Conservation (phyloP, 805 yeast species). For the Dipodascopsis uninucleata region DNA sequence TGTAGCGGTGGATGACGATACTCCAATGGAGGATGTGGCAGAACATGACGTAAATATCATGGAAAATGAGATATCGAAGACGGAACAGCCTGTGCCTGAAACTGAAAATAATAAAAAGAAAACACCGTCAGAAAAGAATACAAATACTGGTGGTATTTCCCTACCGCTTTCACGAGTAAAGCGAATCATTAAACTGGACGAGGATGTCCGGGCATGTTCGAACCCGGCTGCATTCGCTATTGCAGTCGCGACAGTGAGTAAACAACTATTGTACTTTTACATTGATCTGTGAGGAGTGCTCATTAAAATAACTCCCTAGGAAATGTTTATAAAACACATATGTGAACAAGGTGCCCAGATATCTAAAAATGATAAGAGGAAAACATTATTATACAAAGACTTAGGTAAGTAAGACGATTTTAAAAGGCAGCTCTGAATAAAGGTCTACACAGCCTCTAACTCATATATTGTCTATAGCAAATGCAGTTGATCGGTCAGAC, state of each 20-base stretch:
- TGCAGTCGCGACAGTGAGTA: conserved; percentile 30
- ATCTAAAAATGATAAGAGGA: conserved; percentile 26
- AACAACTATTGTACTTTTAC: neutral
- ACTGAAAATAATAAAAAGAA: conserved; percentile 1
- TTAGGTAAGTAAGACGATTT: conserved; percentile 12
- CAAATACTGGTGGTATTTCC: conserved; percentile 12
- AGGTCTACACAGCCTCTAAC: too few species aligned
- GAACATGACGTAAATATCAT: too few species aligned
- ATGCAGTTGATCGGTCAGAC: conserved; percentile 27
- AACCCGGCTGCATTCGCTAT: conserved; percentile 29
- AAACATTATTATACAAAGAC: conserved; percentile 30
- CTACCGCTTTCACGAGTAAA: conserved; percentile 31
- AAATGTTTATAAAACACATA: conserved; percentile 28
- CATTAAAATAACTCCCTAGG: conserved; percentile 7
- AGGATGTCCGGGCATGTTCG: conserved; percentile 29
- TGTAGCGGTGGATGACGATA: too few species aligned
- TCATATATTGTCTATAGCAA: conserved; percentile 13
- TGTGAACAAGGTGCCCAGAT: conserved; percentile 25
- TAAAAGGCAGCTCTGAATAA: neutral
- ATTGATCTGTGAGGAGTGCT: neutral
- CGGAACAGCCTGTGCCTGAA: too few species aligned
- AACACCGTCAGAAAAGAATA: neutral
- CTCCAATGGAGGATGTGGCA: too few species aligned
- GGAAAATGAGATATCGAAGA: too few species aligned
- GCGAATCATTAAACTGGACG: conserved; percentile 28